A percentile compares a stretch with the other conserved stretches of the same genome.
These are phyloP conservation scores for Tympanopsis confertula DNA, from an alignment of 2,329 filamentous ascomycete species.

Conservation along the genomic window DNA sequence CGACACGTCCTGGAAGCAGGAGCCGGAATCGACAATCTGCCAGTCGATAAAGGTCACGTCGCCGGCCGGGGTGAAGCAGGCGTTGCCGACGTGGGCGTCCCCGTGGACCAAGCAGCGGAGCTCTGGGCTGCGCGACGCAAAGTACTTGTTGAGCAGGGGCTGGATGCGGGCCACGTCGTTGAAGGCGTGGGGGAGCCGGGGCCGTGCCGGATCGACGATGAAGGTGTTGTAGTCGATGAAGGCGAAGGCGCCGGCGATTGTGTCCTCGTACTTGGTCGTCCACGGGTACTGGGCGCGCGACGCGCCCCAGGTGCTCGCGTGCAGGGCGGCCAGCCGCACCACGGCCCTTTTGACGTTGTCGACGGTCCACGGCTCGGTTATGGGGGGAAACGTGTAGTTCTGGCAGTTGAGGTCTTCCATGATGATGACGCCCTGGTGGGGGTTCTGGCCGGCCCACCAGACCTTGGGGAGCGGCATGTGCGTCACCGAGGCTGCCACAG, in stretches of 20 bases:
- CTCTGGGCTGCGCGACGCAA: conserved; percentile 19
- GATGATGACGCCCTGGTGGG: no score
- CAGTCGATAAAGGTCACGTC: conserved; percentile 27
- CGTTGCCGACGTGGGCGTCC: conserved; percentile 29
- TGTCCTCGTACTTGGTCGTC: conserved; percentile 18
- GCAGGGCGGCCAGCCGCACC: conserved; percentile 25
- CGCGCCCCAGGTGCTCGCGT: conserved; percentile 24
- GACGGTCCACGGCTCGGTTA: conserved; percentile 5
- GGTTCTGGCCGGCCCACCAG: no score
- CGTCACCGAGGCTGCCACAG: no score
- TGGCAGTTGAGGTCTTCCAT: no score
- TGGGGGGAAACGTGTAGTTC: no score
- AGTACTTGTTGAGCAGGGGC: conserved; percentile 22
- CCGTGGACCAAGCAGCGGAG: conserved; percentile 28
- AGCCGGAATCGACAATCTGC: conserved; percentile 26
- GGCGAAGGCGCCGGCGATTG: conserved; percentile 23
- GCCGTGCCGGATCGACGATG: conserved; percentile 15
- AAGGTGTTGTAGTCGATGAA: conserved; percentile 14
- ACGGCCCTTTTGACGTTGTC: conserved; percentile 8
- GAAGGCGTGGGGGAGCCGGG: conserved; percentile 21
- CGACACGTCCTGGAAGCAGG: conserved; percentile 27
- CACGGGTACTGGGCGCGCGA: conserved; percentile 14
- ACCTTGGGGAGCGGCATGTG: no score
- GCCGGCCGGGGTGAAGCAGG: conserved; percentile 23
- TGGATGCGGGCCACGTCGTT: conserved; percentile 20